Evolutionary conservation across 1,139 yeast genomes (phyloP), one percentile per base, ranked within the genome.

Genomic region (Pichia sp.): DNA sequence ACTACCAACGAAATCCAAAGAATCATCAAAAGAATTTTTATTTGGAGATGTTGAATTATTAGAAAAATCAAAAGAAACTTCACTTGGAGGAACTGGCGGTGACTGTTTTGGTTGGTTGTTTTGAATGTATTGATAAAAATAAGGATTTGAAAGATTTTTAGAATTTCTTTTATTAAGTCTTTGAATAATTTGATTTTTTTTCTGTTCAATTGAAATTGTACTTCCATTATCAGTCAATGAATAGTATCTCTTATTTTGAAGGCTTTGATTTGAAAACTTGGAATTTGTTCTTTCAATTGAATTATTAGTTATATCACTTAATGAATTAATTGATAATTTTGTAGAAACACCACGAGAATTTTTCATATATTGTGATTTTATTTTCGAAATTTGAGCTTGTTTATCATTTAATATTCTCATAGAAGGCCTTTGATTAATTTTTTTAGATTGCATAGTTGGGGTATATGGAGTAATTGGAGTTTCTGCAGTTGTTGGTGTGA

Each of bases 41-140:
- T 9, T 29, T 19, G 16, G 13, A 9, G 15, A n/a, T n/a, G 24
- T 20, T 1, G 35, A 37, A 11, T 25, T 24, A 11, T 23, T 23
- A 19, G 18, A 30, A 14, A 20, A 31, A 16, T 5, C 22, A 20
- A 13, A 30, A 6, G 29, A 18, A 9, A 7, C 10, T 11, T 37
- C 36, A n/a, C 19, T 22, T 3, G 42, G 45, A 11, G 30, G 22
- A 14, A 26, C 24, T 3, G 48, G 46, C 8, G 35, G 40, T 25
- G 14, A 14, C n/a, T 34, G 38, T 18, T 19, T 19, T n/a, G 47
- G 47, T 19, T 40, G 42, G 14, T 11, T 31, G 15, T 35, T 28
- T 3, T 38, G 10, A 11, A 35, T 34, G 23, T 40, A 45, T 31
- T 45, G 48, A 36, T 42, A 45, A 23, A 45, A 45, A 28, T 45